Evolutionary conservation across 306 rosid genomes (phyloP).

Genomic region (Vigna nakashimae): DNA sequence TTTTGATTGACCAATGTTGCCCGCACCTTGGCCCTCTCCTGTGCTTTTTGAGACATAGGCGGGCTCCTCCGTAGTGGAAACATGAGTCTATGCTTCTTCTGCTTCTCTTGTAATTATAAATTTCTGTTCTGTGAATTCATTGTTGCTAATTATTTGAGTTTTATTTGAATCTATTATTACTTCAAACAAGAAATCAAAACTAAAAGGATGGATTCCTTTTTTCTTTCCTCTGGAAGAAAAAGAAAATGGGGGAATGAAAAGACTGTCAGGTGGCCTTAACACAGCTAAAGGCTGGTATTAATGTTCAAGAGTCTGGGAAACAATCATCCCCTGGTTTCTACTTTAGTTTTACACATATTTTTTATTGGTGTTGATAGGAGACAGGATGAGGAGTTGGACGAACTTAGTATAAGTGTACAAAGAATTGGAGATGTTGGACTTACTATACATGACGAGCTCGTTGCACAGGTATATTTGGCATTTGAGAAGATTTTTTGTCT

Average conservation of each 20-base stretch:
- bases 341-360: constrained; percentile 35
- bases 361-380: constrained; percentile 58
- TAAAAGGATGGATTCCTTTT: constrained; percentile 23
- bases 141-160: constrained; percentile 21
- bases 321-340: constrained; percentile 11
- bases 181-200: constrained; percentile 16
- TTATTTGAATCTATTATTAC: constrained; percentile 16
- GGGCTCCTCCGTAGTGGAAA: constrained; percentile 33
- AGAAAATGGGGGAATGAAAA: constrained; percentile 11
- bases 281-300: neutral
- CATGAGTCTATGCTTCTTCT: constrained; percentile 28
- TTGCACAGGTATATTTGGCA: constrained; percentile 71
- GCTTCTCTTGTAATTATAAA: constrained; percentile 18
- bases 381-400: constrained; percentile 97
- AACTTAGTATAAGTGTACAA: constrained; percentile 88
- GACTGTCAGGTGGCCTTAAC: constrained; percentile 4
- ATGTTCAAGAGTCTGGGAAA: constrained; percentile 16
- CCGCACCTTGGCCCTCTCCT: neutral
- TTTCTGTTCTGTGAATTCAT: constrained; percentile 15
- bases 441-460: constrained; percentile 94
- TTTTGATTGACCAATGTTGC: constrained; percentile 14
- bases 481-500: constrained; percentile 29
- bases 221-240: constrained; percentile 33
- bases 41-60: neutral
- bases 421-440: constrained; percentile 98